Evolutionary conservation across 306 rosid genomes (phyloP), one percentile per base, ranked within the genome.

Genomic region (Adenanthera pavonina): DNA sequence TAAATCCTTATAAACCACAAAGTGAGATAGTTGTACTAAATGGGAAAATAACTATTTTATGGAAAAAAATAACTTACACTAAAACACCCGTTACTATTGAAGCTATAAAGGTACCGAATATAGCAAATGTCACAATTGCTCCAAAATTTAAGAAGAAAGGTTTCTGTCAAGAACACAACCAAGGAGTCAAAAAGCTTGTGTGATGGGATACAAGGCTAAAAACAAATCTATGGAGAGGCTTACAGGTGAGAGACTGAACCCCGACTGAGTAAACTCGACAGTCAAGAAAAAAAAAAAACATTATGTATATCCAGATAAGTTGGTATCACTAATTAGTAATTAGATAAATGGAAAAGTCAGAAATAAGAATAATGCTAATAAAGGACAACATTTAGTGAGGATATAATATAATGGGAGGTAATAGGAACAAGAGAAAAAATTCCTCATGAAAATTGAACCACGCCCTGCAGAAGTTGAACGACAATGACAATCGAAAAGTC

Each of bases 361-460:
- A 78, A 61, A 44, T 25, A 33, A 62, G 17, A 62, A 34, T 11
- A 62, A 34, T 61, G 13, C 40, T 62, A 34, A 11, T 34, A 34
- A 64, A 72, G 1, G 15, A 72, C 14, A 8, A 2, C 5, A 33
- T 30, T 13, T 36, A 1, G 41, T 47, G 30, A 73, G 97, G 97
- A 92, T 92, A 92, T 92, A 92, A 92, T 84, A 92, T 91, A 82
- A 92, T 92, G 35, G 97, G 97, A 75, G 95, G 97, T 74, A 92
- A 78, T 35, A 92, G 87, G 91, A 91, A 91, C 7, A 89, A 85
- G 84, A 91, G 87, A 90, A 91, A 92, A 68, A 92, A 92, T 66
- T 92, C 94, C 70, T 92, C 95, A 72, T 92, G 97, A 79, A 92
- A 92, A 72, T 92, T 92, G 92, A 92, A 92, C 97, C 94, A 92